A percentile compares a stretch with the other conserved stretches of the same genome.
Conservation (phyloP, 768 basidiomycete species). For the Kwoniella dendrophila region DNA sequence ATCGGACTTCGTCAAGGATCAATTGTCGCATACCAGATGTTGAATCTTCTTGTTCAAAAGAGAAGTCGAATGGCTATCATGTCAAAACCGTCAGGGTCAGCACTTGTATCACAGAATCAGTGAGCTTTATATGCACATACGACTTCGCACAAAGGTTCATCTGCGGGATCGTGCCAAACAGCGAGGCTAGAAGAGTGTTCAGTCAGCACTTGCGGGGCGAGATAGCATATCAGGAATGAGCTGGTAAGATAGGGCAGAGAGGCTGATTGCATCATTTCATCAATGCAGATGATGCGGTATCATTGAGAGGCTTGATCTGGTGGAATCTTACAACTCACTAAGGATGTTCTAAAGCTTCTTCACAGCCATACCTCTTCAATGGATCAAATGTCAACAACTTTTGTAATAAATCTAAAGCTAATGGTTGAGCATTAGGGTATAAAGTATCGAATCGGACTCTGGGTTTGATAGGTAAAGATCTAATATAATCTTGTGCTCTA, state of each 20-base stretch:
- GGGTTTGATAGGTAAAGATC: conserved; percentile 95
- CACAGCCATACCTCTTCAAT: conserved; percentile 91
- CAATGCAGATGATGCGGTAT: not conserved
- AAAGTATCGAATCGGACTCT: conserved; percentile 87
- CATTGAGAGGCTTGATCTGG: not conserved
- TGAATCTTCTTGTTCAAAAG: conserved; percentile 93
- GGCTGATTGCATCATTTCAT: not conserved
- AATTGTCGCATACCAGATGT: conserved; percentile 96
- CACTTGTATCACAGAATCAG: too few species aligned
- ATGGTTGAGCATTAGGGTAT: conserved; percentile 90
- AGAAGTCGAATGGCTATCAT: conserved; percentile 79
- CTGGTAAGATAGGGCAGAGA: not conserved
- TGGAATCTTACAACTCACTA: conserved; percentile 59
- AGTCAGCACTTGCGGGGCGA: conserved; percentile 63
- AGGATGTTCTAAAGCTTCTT: conserved; percentile 91
- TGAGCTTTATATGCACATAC: conserved; percentile 57
- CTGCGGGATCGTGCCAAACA: conserved; percentile 97
- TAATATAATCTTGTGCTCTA: conserved; percentile 77
- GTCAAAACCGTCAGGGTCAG: not conserved
- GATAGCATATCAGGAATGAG: conserved; percentile 66
- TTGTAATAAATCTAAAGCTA: conserved; percentile 87
- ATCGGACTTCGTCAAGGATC: conserved; percentile 83
- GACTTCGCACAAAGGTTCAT: conserved; percentile 81
- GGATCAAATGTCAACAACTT: conserved; percentile 96
- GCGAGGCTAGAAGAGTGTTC: conserved; percentile 51